These are phyloP conservation scores for Schoenoplectus triqueter DNA, from an alignment of 202 grass and related monocot species.

Conservation along the genomic window DNA sequence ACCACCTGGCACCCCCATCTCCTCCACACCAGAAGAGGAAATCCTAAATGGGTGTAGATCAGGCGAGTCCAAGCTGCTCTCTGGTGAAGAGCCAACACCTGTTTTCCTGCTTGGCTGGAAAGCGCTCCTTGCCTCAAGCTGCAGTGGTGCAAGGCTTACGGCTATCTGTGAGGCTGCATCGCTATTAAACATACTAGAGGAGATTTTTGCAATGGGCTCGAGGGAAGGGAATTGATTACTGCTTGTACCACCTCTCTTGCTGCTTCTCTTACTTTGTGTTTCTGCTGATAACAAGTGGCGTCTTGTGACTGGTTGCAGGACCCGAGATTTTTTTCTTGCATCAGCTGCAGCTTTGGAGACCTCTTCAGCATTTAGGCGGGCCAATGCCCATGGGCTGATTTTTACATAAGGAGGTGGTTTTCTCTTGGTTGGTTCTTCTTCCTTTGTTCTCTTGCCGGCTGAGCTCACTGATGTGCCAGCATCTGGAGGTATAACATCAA, in stretches of 20 bases:
- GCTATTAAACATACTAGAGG: conserved; percentile 60
- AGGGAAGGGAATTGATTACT: conserved; percentile 57
- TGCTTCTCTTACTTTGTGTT: conserved; percentile 51
- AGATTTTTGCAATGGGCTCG: conserved; percentile 76
- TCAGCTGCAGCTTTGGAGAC: conserved; percentile 89
- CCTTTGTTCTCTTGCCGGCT: conserved; percentile 59
- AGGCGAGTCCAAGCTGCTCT: conserved; percentile 86
- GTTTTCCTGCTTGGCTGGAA: conserved; percentile 64
- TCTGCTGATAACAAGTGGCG: conserved; percentile 37
- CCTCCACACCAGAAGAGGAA: conserved; percentile 72
- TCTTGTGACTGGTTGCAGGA: conserved; percentile 69
- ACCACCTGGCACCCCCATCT: conserved; percentile 44
- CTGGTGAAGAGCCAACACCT: conserved; percentile 70
- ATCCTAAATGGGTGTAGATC: conserved; percentile 84
- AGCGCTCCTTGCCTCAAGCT: conserved; percentile 85
- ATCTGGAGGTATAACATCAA: conserved; percentile 93
- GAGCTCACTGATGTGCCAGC: conserved; percentile 61
- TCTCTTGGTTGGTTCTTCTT: conserved; percentile 67
- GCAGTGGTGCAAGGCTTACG: conserved; percentile 70
- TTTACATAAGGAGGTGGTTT: conserved; percentile 64
- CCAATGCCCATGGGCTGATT: conserved; percentile 96
- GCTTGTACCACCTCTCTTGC: conserved; percentile 49
- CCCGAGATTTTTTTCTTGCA: conserved; percentile 86
- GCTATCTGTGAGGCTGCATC: conserved; percentile 58
- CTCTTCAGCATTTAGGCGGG: conserved; percentile 94